Percentiles rank a stretch among this genome's conserved stretches.
phyloP scores from a whole-genome alignment of 176 grass and related monocot species.

The Phyllostachys edulis region DNA sequence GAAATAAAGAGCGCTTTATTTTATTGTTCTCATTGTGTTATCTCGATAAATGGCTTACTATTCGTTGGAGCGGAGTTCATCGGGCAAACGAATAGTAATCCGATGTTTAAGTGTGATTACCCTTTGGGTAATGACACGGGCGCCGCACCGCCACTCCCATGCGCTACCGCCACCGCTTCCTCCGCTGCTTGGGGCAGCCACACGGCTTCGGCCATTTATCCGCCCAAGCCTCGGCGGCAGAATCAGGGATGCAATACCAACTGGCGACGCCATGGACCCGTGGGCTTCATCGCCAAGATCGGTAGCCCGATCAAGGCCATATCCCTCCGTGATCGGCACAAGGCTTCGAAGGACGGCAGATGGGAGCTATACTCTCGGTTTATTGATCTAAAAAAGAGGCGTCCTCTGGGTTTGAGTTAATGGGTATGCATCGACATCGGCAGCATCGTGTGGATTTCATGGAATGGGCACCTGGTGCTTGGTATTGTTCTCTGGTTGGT shows the following conservation, averaged over 20 bases:
- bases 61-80: too few relatives aligned
- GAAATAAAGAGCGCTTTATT: too few relatives aligned
- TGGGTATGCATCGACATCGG: slow-evolving; percentile 84
- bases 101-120: too few relatives aligned
- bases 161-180: too few relatives aligned
- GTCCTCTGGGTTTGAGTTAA: slow-evolving; percentile 76
- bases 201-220: too few relatives aligned
- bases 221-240: slow-evolving; percentile 37
- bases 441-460: slow-evolving; percentile 88
- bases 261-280: slow-evolving; percentile 55
- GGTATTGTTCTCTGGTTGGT: slow-evolving; percentile 87
- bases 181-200: too few relatives aligned
- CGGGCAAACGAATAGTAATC: too few relatives aligned
- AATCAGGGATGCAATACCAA: slow-evolving; percentile 20
- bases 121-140: too few relatives aligned
- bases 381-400: slow-evolving; percentile 84
- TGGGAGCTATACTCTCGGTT: slow-evolving; percentile 81
- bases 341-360: slow-evolving; percentile 75
- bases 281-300: slow-evolving; percentile 72
- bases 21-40: too few relatives aligned
- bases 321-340: slow-evolving; percentile 85
- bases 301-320: too few relatives aligned
- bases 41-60: too few relatives aligned
- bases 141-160: too few relatives aligned
- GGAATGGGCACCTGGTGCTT: slow-evolving; percentile 96